phyloP scores from a whole-genome alignment of 2,329 filamentous ascomycete genomes.

The Penicillium sp. region DNA sequence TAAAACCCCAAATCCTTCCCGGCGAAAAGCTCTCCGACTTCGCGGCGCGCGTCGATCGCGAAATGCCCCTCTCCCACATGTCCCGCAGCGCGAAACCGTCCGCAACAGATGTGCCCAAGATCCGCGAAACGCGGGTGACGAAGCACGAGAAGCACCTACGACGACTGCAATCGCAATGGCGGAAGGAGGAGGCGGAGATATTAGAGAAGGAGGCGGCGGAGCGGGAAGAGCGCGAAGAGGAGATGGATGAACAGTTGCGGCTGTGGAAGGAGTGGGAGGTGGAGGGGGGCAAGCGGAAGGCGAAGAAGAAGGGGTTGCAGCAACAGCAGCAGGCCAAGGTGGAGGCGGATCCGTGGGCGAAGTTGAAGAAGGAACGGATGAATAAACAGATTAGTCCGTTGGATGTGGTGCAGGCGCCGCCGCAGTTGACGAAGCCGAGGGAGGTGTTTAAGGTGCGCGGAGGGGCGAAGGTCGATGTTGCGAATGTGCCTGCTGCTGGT shows the following conservation, averaged over 20 bases:
- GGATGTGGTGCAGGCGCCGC: constrained; percentile 63
- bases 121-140: too few relatives aligned
- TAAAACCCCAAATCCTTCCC: constrained; percentile 62
- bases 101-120: too few relatives aligned
- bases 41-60: constrained; percentile 69
- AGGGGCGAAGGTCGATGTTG: constrained; percentile 58
- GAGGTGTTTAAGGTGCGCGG: constrained; percentile 58
- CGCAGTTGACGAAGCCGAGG: constrained; percentile 55
- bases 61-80: constrained; percentile 69
- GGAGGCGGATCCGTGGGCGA: constrained; percentile 65
- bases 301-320: constrained; percentile 38
- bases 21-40: constrained; percentile 80
- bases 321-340: too few relatives aligned
- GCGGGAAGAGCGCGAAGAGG: constrained; percentile 56
- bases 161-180: constrained; percentile 51
- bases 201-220: constrained; percentile 72
- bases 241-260: constrained; percentile 55
- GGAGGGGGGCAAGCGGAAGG: constrained; percentile 43
- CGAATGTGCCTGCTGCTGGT: constrained; percentile 58
- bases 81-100: too few relatives aligned
- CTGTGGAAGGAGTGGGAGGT: constrained; percentile 56
- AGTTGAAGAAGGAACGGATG: constrained; percentile 49
- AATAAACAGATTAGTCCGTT: constrained; percentile 35
- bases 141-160: constrained; percentile 74
- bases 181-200: constrained; percentile 45